phyloP scores from a whole-genome alignment of 2,329 filamentous ascomycete genomes.

The Colletotrichum spaethianum region DNA sequence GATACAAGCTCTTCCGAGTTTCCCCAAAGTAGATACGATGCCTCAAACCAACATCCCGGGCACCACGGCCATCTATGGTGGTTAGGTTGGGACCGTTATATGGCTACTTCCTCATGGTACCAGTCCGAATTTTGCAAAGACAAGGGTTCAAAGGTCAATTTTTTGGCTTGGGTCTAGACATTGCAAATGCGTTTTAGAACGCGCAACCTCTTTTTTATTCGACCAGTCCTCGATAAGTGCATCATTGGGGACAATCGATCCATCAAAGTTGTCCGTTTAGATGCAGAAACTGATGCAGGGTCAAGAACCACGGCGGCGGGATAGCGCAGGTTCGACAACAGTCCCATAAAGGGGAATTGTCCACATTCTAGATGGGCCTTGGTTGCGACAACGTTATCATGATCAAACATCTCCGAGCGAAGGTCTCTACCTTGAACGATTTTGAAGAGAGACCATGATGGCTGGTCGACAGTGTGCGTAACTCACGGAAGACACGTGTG shows the following conservation, averaged over 20 bases:
- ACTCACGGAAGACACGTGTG: not conserved
- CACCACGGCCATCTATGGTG: not conserved
- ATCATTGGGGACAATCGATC: not conserved
- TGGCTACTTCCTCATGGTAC: too few relatives aligned
- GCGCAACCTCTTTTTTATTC: not conserved
- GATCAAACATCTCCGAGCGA: not conserved
- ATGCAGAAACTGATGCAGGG: not conserved
- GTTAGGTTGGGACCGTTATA: too few relatives aligned
- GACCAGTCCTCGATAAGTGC: not conserved
- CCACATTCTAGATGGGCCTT: not conserved
- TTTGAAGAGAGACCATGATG: not conserved
- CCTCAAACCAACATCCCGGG: not conserved
- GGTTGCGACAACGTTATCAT: not conserved
- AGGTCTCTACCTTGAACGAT: not conserved
- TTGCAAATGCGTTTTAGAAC: not conserved
- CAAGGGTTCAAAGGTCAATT: too few relatives aligned
- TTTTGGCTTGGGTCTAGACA: too few relatives aligned
- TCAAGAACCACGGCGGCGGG: not conserved
- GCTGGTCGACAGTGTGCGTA: not conserved
- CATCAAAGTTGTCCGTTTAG: not conserved
- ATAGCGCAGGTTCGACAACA: not conserved
- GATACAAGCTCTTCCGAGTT: too few relatives aligned
- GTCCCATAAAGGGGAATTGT: not conserved
- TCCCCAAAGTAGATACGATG: not conserved
- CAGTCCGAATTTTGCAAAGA: too few relatives aligned